These are phyloP conservation scores for Tetrahymena malaccensis DNA, from an alignment of 73 alveolate species.

Conservation along the genomic window DNA sequence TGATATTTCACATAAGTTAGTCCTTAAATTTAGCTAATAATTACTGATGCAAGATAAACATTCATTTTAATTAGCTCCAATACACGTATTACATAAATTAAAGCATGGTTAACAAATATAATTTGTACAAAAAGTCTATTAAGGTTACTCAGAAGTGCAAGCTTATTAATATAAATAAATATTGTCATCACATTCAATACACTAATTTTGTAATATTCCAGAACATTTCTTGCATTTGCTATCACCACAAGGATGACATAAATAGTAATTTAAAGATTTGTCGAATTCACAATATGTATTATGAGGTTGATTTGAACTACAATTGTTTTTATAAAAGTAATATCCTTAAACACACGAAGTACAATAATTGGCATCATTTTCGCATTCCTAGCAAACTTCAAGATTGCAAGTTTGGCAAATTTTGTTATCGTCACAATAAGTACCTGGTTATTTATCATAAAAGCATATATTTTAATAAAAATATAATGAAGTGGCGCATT, in stretches of 20 bases:
- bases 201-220: background rate
- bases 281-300: background rate
- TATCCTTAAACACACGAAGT: background rate
- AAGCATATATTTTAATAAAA: background rate
- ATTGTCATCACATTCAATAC: background rate
- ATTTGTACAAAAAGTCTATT: background rate
- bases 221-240: background rate
- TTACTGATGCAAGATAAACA: background rate
- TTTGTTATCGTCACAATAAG: background rate
- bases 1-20: background rate
- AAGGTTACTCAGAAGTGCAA: background rate
- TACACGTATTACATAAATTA: background rate
- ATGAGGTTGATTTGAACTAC: background rate
- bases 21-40: background rate
- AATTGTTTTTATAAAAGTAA: background rate
- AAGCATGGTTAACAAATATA: background rate
- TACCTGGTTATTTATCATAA: background rate
- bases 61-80: background rate
- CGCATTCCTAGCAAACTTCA: background rate
- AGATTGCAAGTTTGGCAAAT: background rate
- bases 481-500: background rate
- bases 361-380: background rate
- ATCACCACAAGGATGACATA: background rate
- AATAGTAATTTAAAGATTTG: background rate
- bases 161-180: background rate